Conservation (phyloP, 805 yeast genomes). For the Debaryomyces hansenii region DNA sequence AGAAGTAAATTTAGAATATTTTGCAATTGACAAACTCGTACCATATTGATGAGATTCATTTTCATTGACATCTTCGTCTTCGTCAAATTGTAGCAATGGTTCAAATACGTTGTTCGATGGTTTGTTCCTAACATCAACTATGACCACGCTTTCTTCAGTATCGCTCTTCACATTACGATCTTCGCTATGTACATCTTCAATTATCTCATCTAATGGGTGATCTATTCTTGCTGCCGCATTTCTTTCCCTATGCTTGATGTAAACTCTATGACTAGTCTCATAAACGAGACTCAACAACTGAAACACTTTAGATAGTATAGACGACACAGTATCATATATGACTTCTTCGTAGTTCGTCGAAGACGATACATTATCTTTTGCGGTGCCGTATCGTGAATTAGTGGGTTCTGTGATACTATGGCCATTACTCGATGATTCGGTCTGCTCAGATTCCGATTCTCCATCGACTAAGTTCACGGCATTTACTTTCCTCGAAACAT, state of each 20-base stretch:
- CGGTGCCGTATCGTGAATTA: not conserved
- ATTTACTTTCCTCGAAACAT: too few species aligned
- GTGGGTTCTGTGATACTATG: not conserved
- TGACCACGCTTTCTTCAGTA: constrained; percentile 5
- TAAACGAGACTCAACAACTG: not conserved
- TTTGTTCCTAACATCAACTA: constrained; percentile 2
- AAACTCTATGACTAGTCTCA: not conserved
- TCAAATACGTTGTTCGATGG: constrained; percentile 1
- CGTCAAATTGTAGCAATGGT: not conserved
- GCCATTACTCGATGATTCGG: too few species aligned
- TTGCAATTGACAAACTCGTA: constrained; percentile 4
- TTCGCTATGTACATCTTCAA: not conserved
- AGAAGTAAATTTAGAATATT: not conserved
- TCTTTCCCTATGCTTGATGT: not conserved
- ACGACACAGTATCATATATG: not conserved
- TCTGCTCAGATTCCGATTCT: too few species aligned
- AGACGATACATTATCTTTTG: not conserved
- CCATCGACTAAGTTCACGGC: too few species aligned
- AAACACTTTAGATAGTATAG: not conserved
- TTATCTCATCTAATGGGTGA: too few species aligned
- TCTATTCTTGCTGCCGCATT: not conserved
- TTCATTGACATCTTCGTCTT: not conserved
- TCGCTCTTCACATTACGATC: not conserved
- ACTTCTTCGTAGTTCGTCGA: not conserved
- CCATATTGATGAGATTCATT: constrained; percentile 6